A percentile compares a stretch with the other conserved stretches of the same genome.
Evolutionary conservation across 2,329 filamentous ascomycete species (phyloP).

Genomic region (Apiospora kogelbergensis): DNA sequence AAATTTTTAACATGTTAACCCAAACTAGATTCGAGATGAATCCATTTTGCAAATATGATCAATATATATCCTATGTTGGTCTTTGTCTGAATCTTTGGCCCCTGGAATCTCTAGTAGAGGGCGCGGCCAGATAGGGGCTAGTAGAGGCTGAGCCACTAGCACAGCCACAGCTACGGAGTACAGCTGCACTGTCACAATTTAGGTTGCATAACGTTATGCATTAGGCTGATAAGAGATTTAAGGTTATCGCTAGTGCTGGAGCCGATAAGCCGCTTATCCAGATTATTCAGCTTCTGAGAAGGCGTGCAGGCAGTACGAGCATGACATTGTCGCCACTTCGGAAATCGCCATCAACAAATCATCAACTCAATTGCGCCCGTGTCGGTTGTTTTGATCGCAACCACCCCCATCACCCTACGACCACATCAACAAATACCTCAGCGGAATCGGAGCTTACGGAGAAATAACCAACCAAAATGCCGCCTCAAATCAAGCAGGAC

Average conservation of each 20-base stretch:
- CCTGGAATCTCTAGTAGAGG: neutral
- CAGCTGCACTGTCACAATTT: neutral
- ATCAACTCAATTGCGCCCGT: neutral
- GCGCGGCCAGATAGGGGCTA: neutral
- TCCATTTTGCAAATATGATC: too few species aligned
- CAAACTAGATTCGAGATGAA: too few species aligned
- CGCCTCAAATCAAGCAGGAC: constrained; percentile 93
- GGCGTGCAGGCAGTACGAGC: neutral
- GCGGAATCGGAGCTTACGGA: too few species aligned
- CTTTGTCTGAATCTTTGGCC: too few species aligned
- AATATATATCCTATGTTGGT: too few species aligned
- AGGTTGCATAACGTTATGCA: neutral
- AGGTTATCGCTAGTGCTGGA: neutral
- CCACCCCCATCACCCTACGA: neutral
- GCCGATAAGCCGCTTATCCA: neutral
- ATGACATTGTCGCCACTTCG: constrained; percentile 6
- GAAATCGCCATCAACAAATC: constrained; percentile 1
- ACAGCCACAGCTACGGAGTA: neutral
- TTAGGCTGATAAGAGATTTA: neutral
- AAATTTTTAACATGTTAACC: too few species aligned
- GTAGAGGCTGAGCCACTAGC: neutral
- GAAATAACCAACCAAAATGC: constrained; percentile 50
- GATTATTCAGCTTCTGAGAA: neutral
- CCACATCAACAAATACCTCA: neutral
- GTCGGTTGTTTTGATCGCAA: neutral